Base-by-base conservation (phyloP, 2,329 filamentous ascomycete genomes). In the Diaporthe nobilis region DNA sequence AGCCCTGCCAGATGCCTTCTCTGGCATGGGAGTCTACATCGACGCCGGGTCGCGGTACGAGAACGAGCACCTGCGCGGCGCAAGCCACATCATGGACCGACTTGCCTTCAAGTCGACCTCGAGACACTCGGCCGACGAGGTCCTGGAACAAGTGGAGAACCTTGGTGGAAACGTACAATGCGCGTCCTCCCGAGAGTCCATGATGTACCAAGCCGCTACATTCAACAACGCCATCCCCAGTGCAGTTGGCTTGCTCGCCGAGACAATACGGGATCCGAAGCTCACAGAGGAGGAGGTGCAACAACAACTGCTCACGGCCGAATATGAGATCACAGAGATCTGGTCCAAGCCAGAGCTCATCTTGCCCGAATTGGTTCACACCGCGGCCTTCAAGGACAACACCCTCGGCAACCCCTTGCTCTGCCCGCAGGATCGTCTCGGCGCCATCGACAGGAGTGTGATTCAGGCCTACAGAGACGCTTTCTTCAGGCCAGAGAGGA, bases 181-280 rank as follows among this genome's bases (percentile, higher is more conserved):
- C 86, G 96, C 96, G 15, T 98, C 96, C 1, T 98, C 95, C 2
- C 90, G 97, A 78, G 97, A 99, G 85, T 95, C 95, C 74, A 91
- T 99, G 86, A 99, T 99, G 97, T 99, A 99, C 87, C 97, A 99
- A 85, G 95, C 95, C 1, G 97, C 97, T 37, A 98, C 96, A 42
- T 99, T 99, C 90, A 99, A 99, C 87, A 93, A 93, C 37, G 93
- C 95, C 25, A 95, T 99, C 12, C 93, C 94, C 9, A 92, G 92
- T 12, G 95, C 96, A 17, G 91, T 98, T 34, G 95, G 90, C 42
- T 86, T 99, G 25, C 90, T 99, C 55, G 96, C 97, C 76, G 97
- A 99, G 84, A 98, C 97, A 44, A 97, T 99, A 77, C 93, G 95
- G 75, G 91, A 97, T 79, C 95, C 97, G 8, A 85, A 90, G 73